phyloP scores from a whole-genome alignment of 805 yeast species.

The Candida maesae region DNA sequence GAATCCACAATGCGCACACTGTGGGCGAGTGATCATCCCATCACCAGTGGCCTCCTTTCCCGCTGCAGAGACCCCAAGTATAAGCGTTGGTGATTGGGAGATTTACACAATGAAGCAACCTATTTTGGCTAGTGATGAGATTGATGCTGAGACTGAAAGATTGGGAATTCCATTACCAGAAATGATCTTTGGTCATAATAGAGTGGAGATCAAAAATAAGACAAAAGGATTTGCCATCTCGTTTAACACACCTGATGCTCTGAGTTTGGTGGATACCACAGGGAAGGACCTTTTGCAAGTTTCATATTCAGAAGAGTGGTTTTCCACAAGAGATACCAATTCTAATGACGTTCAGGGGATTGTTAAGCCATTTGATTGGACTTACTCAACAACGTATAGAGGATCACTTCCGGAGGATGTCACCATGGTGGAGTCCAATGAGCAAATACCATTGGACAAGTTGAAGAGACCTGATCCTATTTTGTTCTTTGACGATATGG shows the following conservation, averaged over 20 bases:
- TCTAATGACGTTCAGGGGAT: constrained; percentile 50
- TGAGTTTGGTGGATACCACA: constrained; percentile 52
- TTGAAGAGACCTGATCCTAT: constrained; percentile 79
- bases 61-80: constrained; percentile 62
- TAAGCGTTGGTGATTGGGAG: constrained; percentile 69
- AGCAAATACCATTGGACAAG: constrained; percentile 63
- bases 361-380: constrained; percentile 93
- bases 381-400: constrained; percentile 76
- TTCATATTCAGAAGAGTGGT: constrained; percentile 87
- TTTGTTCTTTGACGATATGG: constrained; percentile 82
- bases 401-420: constrained; percentile 44
- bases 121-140: constrained; percentile 67
- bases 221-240: constrained; percentile 43
- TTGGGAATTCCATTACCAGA: constrained; percentile 88
- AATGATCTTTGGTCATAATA: constrained; percentile 92
- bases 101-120: constrained; percentile 71
- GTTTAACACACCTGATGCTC: constrained; percentile 77
- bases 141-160: constrained; percentile 57
- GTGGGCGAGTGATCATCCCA: constrained; percentile 76
- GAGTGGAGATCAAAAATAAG: constrained; percentile 47
- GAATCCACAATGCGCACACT: constrained; percentile 52
- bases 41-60: constrained; percentile 68
- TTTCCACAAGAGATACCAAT: constrained; percentile 31
- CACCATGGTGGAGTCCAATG: constrained; percentile 27
- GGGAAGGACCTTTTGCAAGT: constrained; percentile 59